phyloP scores from a whole-genome alignment of 2,329 filamentous ascomycete genomes.

The Scleromitrula shiraiana region DNA sequence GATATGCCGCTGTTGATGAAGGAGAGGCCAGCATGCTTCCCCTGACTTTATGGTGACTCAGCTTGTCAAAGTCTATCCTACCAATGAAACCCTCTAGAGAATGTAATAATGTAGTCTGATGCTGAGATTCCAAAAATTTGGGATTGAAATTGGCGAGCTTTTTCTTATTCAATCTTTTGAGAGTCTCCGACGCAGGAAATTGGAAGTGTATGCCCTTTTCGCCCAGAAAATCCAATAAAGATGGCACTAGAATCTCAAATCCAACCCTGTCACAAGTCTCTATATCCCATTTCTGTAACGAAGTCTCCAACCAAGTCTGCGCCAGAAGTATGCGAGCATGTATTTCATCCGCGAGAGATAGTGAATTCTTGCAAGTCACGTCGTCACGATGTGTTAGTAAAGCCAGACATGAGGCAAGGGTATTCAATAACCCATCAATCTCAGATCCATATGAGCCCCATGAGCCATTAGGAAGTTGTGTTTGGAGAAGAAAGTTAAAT shows the following conservation, averaged over 20 bases:
- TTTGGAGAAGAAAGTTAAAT: background rate
- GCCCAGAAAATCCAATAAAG: background rate
- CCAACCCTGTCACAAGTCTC: conserved; percentile 2
- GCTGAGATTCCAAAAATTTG: conserved; percentile 25
- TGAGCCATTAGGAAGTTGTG: background rate
- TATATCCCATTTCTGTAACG: conserved; percentile 5
- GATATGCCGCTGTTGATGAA: conserved; percentile 5
- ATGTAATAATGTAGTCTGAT: conserved; percentile 29
- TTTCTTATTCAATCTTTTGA: conserved; percentile 19
- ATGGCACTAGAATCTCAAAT: conserved; percentile 5
- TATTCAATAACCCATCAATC: conserved; percentile 6
- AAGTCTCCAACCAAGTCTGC: background rate
- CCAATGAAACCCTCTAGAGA: conserved; percentile 35
- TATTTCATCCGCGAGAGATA: background rate
- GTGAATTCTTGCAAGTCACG: background rate
- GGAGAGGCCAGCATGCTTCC: conserved; percentile 1
- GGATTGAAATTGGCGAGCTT: conserved; percentile 27
- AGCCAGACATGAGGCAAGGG: conserved; percentile 3
- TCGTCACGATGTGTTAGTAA: background rate
- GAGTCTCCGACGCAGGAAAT: background rate
- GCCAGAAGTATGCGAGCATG: background rate
- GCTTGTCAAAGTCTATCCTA: conserved; percentile 32
- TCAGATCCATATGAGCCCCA: background rate
- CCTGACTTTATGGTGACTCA: background rate
- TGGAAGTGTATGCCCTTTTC: background rate